Percentiles rank a stretch among this genome's conserved stretches.
These are phyloP conservation scores for Graphilbum ipis-grandicollis DNA, from an alignment of 2,329 filamentous ascomycete species.

Conservation along the genomic window DNA sequence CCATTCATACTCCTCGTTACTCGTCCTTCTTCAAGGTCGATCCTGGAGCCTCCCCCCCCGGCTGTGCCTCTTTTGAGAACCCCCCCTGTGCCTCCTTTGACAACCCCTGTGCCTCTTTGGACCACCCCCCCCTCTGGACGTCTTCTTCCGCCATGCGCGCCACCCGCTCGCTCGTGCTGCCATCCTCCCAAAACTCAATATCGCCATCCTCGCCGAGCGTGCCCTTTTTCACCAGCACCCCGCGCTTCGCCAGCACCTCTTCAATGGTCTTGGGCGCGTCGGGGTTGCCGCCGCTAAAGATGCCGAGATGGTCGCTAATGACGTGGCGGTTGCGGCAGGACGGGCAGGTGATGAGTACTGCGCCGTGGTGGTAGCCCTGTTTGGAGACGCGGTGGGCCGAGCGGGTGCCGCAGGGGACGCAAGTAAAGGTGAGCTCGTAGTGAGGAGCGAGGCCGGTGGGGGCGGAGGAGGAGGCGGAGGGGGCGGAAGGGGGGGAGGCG, in stretches of 20 bases:
- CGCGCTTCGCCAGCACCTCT: conserved; percentile 60
- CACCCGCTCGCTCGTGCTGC: conserved; percentile 21
- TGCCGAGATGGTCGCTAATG: conserved; percentile 73
- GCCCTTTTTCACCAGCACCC: conserved; percentile 55
- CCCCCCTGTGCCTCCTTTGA: no score
- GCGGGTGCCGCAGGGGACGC: conserved; percentile 63
- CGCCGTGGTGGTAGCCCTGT: conserved; percentile 86
- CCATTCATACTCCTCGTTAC: no score
- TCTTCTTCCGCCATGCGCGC: conserved; percentile 9
- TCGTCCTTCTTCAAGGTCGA: no score
- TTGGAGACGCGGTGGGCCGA: conserved; percentile 81
- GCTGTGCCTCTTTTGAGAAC: no score
- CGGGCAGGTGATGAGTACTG: conserved; percentile 77
- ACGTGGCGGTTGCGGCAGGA: conserved; percentile 74
- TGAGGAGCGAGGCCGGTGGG: conserved; percentile 35
- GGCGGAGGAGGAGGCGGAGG: conserved; percentile 18
- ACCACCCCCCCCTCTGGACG: conserved; percentile 7
- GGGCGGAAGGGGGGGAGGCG: not conserved
- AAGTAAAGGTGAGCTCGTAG: conserved; percentile 86
- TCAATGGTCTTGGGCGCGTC: conserved; percentile 37
- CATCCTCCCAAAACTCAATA: conserved; percentile 81
- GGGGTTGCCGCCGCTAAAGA: conserved; percentile 39
- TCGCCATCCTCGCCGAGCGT: conserved; percentile 63
- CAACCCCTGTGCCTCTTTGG: no score
- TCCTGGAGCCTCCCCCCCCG: no score